A percentile compares a stretch with the other conserved stretches of the same genome.
These are phyloP conservation scores for Paramecium pentaurelia DNA, from an alignment of 73 alveolate species.

Conservation along the genomic window DNA sequence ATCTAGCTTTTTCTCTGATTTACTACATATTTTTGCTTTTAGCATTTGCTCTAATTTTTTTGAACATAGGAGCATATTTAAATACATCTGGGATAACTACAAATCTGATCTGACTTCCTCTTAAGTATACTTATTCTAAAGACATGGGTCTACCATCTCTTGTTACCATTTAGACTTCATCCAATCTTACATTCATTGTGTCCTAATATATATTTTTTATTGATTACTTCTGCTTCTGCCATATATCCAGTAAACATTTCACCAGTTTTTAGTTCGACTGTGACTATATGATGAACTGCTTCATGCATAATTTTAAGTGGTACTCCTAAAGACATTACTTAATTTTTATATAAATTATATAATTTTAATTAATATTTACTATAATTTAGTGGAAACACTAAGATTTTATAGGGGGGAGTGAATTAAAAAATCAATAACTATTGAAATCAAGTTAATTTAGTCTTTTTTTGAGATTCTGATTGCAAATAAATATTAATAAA, in stretches of 20 bases:
- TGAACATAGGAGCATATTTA: constrained; percentile 98
- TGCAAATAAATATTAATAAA: not conserved
- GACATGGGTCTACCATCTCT: constrained; percentile 86
- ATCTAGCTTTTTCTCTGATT: constrained; percentile 66
- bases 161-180: constrained; percentile 92
- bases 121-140: constrained; percentile 88
- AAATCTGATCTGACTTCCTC: constrained; percentile 97
- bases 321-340: constrained; percentile 82
- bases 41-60: constrained; percentile 90
- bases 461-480: not conserved
- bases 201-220: constrained; percentile 60
- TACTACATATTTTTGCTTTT: constrained; percentile 76
- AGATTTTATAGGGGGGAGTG: not conserved
- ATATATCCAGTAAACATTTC: constrained; percentile 94
- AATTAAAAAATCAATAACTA: not conserved
- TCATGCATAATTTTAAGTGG: constrained; percentile 95
- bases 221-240: constrained; percentile 92
- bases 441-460: not conserved
- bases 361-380: not conserved
- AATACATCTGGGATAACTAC: constrained; percentile 96
- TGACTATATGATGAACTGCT: constrained; percentile 96
- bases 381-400: not conserved
- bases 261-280: constrained; percentile 92
- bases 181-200: constrained; percentile 96
- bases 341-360: not conserved